Percentiles rank a stretch among this genome's conserved stretches.
These are phyloP conservation scores for Apiospora malaysiana DNA, from an alignment of 2,329 filamentous ascomycete genomes.

Conservation along the genomic window DNA sequence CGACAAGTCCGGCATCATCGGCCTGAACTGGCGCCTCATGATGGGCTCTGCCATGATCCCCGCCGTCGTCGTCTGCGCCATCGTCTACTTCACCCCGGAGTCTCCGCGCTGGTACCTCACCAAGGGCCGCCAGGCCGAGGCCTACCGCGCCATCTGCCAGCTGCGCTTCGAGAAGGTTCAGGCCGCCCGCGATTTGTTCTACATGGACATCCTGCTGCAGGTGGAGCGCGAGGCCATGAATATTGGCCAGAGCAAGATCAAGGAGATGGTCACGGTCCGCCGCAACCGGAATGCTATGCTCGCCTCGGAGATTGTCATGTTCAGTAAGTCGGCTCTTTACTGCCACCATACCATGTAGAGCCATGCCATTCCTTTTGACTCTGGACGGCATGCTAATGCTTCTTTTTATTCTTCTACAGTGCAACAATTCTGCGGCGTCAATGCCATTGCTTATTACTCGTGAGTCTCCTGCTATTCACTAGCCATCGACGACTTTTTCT, in stretches of 20 bases:
- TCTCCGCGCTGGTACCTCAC: conserved; percentile 45
- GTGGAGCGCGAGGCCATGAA: conserved; percentile 59
- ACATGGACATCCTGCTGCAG: conserved; percentile 63
- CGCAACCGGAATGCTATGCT: conserved; percentile 67
- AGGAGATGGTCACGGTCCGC: conserved; percentile 64
- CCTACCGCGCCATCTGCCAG: conserved; percentile 51
- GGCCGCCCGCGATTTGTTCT: conserved; percentile 61
- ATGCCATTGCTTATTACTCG: conserved; percentile 56
- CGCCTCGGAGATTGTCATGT: conserved; percentile 69
- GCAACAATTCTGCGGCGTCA: conserved; percentile 52
- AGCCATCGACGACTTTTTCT: not conserved
- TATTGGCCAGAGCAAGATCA: conserved; percentile 54
- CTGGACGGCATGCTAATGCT: not conserved
- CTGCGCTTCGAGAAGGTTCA: conserved; percentile 59
- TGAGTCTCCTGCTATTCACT: not conserved
- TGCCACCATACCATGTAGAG: conserved; percentile 29
- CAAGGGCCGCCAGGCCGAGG: conserved; percentile 52
- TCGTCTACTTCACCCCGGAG: conserved; percentile 53
- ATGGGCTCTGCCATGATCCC: conserved; percentile 70
- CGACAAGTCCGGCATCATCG: conserved; percentile 56
- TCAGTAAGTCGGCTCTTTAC: conserved; percentile 47
- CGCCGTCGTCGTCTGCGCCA: conserved; percentile 59
- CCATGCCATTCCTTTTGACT: not conserved
- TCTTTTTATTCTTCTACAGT: not conserved
- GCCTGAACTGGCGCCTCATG: conserved; percentile 72